Conservation (phyloP, 345 rosid genomes). For the Gossypium sturtianum region DNA sequence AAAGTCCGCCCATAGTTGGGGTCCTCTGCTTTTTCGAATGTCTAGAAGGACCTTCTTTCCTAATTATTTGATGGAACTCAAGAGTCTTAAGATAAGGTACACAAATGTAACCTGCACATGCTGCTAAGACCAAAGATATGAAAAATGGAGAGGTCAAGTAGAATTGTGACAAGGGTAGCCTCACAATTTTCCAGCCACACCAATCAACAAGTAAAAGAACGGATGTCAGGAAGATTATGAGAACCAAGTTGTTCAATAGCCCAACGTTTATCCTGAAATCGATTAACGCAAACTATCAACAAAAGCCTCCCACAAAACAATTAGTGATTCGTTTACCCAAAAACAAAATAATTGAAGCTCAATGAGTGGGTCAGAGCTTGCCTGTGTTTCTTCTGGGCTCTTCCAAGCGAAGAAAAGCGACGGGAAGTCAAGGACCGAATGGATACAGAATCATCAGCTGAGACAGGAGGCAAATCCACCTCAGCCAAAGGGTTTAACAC, state of each 20-base stretch:
- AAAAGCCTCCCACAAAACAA: not conserved
- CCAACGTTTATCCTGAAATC: conserved; percentile 68
- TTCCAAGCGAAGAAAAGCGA: conserved; percentile 57
- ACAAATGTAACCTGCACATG: conserved; percentile 61
- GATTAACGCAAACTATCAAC: not conserved
- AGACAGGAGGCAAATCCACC: conserved; percentile 44
- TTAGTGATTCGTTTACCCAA: not conserved
- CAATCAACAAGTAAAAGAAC: conserved; percentile 65
- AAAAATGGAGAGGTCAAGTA: conserved; percentile 68
- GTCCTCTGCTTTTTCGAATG: conserved; percentile 44
- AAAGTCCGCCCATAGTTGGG: conserved; percentile 88
- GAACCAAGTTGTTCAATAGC: conserved; percentile 45
- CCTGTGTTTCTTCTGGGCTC: conserved; percentile 56
- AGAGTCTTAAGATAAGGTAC: conserved; percentile 63
- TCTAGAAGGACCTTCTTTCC: conserved; percentile 34
- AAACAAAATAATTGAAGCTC: not conserved
- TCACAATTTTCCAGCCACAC: conserved; percentile 89
- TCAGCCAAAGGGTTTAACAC: conserved; percentile 44
- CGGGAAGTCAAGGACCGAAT: conserved; percentile 32
- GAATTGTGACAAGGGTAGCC: conserved; percentile 70
- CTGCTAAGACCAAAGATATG: conserved; percentile 43
- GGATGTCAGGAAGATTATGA: conserved; percentile 47
- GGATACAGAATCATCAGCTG: conserved; percentile 45
- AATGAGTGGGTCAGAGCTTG: conserved; percentile 16
- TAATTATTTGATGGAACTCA: conserved; percentile 41